Base-by-base conservation (phyloP, 176 grass and related monocot genomes). In the Panicum miliaceum region DNA sequence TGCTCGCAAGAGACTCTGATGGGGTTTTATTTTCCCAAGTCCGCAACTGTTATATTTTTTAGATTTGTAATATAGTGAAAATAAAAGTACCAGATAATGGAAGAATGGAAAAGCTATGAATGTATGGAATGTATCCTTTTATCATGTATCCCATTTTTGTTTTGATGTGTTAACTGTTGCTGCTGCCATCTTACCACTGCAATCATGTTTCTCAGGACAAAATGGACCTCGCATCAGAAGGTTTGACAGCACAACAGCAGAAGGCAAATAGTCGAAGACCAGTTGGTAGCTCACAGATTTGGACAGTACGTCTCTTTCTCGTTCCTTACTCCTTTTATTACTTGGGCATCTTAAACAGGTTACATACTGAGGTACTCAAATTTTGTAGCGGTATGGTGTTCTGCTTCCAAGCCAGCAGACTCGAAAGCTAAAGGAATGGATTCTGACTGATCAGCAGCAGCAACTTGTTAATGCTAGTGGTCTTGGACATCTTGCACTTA, bases 401-500 rank as follows among this genome's bases (percentile, higher is more conserved):
- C 80, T 90, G 40, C 80, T 90, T 79, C 88, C 88, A 59, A 90
- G 88, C 80, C 88, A 90, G 74, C 88, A 90, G 79, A 90, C 88
- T 60, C 84, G 88, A 52, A 90, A 90, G 23, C 88, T 86, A 79
- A 90, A 90, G 64, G 88, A 90, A 79, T 90, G 88, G 88, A 23
- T 90, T 90, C 66, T 90, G 81, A 86, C 41, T 83, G 88, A 86
- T 54, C 67, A 86, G 8, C 88, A 90, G 52, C 88, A 86, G 11
- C 84, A 86, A 23, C 74, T 90, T 78, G 88, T 90, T 29, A 90
- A 86, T 68, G 79, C 88, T 83, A 83, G 88, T 86, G 88, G 88
- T 73, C 88, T 90, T 79, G 88, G 88, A 58, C 88, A 90, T 90
- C 84, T 90, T 67, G 88, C 88, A 73, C 88, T 90, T 77, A 90